These are phyloP conservation scores for Cicer cuneatum DNA, from an alignment of 306 rosid species.

Conservation along the genomic window DNA sequence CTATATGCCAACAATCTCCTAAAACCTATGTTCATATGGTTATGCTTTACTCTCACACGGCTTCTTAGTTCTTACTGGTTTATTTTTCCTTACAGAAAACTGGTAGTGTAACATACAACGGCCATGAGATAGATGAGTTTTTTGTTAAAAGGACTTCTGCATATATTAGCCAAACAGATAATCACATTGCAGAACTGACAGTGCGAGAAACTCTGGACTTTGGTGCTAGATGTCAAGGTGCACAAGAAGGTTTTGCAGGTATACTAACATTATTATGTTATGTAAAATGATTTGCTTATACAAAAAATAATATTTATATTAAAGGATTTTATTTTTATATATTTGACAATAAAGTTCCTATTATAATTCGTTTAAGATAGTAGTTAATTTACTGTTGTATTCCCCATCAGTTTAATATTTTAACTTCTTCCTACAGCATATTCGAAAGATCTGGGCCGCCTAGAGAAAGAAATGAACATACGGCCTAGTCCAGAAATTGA, in stretches of 20 bases:
- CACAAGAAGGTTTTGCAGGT: slow-evolving; percentile 80
- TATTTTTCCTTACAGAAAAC: slow-evolving; percentile 52
- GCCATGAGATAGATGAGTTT: slow-evolving; percentile 64
- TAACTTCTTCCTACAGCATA: slow-evolving; percentile 49
- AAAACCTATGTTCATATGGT: background rate
- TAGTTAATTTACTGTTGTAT: slow-evolving; percentile 14
- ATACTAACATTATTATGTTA: slow-evolving; percentile 9
- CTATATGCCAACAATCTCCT: background rate
- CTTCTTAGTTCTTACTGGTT: background rate
- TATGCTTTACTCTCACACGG: background rate
- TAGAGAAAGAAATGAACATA: slow-evolving; percentile 67
- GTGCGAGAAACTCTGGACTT: slow-evolving; percentile 92
- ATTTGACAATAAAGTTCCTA: background rate
- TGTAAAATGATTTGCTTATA: no score
- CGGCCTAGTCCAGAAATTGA: slow-evolving; percentile 86
- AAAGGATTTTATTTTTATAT: background rate
- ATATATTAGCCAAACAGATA: slow-evolving; percentile 88
- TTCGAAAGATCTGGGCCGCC: slow-evolving; percentile 51
- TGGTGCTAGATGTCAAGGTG: slow-evolving; percentile 95
- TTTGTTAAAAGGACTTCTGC: slow-evolving; percentile 83
- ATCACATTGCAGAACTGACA: slow-evolving; percentile 80
- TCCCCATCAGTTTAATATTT: background rate
- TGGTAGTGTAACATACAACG: slow-evolving; percentile 81
- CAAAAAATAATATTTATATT: no score
- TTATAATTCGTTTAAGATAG: background rate